phyloP scores from a whole-genome alignment of 2,329 filamentous ascomycete genomes.

The Paradendryphiella salina region DNA sequence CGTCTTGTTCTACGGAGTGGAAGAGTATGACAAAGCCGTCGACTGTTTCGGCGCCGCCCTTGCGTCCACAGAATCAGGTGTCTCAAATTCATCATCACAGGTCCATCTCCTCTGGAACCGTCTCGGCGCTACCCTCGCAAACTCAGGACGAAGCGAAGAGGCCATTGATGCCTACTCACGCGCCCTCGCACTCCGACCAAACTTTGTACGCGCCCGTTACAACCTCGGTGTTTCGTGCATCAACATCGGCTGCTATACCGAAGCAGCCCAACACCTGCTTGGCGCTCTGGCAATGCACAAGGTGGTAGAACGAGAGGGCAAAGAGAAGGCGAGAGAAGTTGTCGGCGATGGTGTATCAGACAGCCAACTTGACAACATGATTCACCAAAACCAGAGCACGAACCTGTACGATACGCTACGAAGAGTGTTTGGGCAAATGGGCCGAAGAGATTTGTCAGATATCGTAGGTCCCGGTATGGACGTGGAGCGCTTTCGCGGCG shows the following conservation, averaged over 20 bases:
- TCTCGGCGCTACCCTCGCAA: constrained; percentile 91
- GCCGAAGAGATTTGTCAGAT: constrained; percentile 81
- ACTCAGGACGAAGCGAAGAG: constrained; percentile 90
- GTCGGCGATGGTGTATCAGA: constrained; percentile 65
- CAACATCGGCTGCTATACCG: constrained; percentile 92
- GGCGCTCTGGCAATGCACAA: constrained; percentile 95
- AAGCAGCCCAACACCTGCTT: constrained; percentile 90
- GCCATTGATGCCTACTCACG: constrained; percentile 96
- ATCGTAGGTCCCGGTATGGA: constrained; percentile 88
- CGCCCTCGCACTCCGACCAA: constrained; percentile 84
- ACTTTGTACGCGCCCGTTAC: constrained; percentile 96
- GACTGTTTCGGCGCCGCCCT: constrained; percentile 96
- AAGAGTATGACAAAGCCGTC: constrained; percentile 97
- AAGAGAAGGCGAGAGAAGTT: constrained; percentile 81
- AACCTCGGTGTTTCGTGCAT: constrained; percentile 97
- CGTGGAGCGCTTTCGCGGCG: constrained; percentile 81
- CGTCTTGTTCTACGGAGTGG: constrained; percentile 94
- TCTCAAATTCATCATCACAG: constrained; percentile 80
- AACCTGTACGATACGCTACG: constrained; percentile 94
- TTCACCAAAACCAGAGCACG: constrained; percentile 93
- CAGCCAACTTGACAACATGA: constrained; percentile 79
- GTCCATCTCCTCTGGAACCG: constrained; percentile 97
- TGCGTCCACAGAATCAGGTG: constrained; percentile 79
- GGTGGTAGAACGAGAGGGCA: constrained; percentile 81
- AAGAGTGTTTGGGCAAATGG: constrained; percentile 96